A percentile compares a stretch with the other conserved stretches of the same genome.
Evolutionary conservation across 129 eudicot species (phyloP).

Genomic region (Arctium minus): DNA sequence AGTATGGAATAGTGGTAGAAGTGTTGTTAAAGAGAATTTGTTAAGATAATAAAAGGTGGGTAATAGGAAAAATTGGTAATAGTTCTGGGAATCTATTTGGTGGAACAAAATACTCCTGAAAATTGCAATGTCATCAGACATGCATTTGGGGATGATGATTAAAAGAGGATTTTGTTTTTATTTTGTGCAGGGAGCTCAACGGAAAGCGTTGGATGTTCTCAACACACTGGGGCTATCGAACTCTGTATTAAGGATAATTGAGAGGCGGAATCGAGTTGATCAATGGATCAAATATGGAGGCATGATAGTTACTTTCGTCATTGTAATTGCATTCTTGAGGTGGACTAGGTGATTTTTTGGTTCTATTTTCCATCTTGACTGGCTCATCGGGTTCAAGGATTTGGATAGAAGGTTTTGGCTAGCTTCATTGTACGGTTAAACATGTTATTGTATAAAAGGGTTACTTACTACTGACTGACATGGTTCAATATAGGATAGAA

Average conservation of each 20-base stretch:
- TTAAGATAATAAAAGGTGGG: too few relatives aligned
- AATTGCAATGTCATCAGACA: background rate
- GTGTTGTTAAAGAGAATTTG: background rate
- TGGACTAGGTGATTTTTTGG: constrained; percentile 51
- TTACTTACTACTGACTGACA: background rate
- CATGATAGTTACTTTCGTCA: constrained; percentile 59
- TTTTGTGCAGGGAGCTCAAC: constrained; percentile 69
- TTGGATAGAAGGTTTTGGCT: background rate
- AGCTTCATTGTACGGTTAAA: background rate
- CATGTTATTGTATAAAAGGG: constrained; percentile 10
- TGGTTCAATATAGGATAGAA: background rate
- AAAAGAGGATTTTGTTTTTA: background rate
- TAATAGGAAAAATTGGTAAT: background rate
- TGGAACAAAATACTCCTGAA: too few relatives aligned
- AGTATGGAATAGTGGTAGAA: background rate
- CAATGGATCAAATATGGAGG: constrained; percentile 77
- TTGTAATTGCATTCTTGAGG: constrained; percentile 68
- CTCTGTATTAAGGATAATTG: constrained; percentile 66
- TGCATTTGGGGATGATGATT: background rate
- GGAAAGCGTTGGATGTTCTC: constrained; percentile 77
- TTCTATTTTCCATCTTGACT: background rate
- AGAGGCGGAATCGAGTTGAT: constrained; percentile 77
- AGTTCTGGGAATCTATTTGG: background rate
- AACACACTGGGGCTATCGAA: constrained; percentile 80
- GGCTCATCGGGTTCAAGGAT: background rate